Evolutionary conservation across 352 stramenopile genomes (phyloP).

Genomic region (Pythium plurisporium): DNA sequence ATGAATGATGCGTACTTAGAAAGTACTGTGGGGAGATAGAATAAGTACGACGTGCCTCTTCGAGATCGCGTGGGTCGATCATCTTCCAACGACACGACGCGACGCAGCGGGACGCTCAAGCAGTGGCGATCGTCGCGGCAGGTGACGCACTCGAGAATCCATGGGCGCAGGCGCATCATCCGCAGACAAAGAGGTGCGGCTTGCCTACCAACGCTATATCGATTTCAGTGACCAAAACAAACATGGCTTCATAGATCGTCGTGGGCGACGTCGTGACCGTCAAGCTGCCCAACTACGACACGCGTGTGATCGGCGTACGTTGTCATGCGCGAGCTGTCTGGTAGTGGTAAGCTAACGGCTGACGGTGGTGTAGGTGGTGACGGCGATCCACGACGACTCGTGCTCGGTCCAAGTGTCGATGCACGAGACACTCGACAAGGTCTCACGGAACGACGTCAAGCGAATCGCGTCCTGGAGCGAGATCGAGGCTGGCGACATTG

Average conservation of each 20-base stretch:
- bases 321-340: not conserved
- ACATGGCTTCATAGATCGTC: too few relatives aligned
- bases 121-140: too few relatives aligned
- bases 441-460: constrained; percentile 38
- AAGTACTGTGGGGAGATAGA: not conserved
- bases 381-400: constrained; percentile 36
- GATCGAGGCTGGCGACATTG: constrained; percentile 54
- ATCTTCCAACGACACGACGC: too few relatives aligned
- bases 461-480: constrained; percentile 62
- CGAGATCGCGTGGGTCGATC: not conserved
- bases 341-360: not conserved
- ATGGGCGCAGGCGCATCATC: constrained; percentile 23
- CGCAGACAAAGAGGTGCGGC: constrained; percentile 17
- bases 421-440: constrained; percentile 35
- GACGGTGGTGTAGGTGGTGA: constrained; percentile 32
- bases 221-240: too few relatives aligned
- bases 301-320: constrained; percentile 50
- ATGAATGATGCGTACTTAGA: not conserved
- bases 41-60: constrained; percentile 6
- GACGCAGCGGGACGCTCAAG: too few relatives aligned
- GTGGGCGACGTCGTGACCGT: constrained; percentile 59
- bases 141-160: too few relatives aligned
- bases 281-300: constrained; percentile 38
- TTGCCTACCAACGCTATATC: too few relatives aligned
- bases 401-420: constrained; percentile 57